Evolutionary conservation across 106 monocot genomes (phyloP).

Genomic region (Platanthera zijinensis): DNA sequence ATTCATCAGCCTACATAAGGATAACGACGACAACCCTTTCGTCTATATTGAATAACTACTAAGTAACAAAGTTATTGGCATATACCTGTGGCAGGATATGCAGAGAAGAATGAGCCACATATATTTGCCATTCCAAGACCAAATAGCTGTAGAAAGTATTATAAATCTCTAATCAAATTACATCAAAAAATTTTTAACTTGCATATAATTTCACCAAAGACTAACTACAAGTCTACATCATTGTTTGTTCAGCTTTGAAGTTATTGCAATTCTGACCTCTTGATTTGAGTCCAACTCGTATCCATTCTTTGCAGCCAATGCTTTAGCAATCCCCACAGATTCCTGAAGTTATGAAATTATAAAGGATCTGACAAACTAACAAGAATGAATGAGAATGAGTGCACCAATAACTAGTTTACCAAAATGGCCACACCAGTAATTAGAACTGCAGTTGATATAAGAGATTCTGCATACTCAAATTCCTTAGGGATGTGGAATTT

Average conservation of each 20-base stretch:
- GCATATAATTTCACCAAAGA: background rate
- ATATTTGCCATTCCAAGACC: constrained; percentile 95
- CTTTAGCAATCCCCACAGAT: constrained; percentile 99
- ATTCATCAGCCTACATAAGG: background rate
- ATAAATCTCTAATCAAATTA: background rate
- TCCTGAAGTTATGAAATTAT: constrained; percentile 34
- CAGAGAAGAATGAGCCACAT: constrained; percentile 88
- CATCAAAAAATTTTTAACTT: background rate
- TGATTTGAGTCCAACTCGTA: constrained; percentile 96
- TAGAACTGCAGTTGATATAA: constrained; percentile 82
- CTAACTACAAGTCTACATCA: background rate
- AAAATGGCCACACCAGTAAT: constrained; percentile 97
- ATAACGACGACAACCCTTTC: background rate
- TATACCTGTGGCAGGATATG: constrained; percentile 86
- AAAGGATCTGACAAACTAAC: background rate
- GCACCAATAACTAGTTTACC: constrained; percentile 29
- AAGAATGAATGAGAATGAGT: background rate
- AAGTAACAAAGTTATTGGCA: background rate
- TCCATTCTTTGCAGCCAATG: constrained; percentile 97
- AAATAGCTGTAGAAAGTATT: constrained; percentile 56
- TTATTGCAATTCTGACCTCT: constrained; percentile 48
- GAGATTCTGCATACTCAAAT: constrained; percentile 71
- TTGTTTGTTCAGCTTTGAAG: background rate
- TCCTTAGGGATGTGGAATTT: constrained; percentile 71
- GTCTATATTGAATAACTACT: background rate